Evolutionary conservation across 768 basidiomycete genomes (phyloP), one percentile per base, ranked within the genome.

Genomic region (Panellus pusillus): DNA sequence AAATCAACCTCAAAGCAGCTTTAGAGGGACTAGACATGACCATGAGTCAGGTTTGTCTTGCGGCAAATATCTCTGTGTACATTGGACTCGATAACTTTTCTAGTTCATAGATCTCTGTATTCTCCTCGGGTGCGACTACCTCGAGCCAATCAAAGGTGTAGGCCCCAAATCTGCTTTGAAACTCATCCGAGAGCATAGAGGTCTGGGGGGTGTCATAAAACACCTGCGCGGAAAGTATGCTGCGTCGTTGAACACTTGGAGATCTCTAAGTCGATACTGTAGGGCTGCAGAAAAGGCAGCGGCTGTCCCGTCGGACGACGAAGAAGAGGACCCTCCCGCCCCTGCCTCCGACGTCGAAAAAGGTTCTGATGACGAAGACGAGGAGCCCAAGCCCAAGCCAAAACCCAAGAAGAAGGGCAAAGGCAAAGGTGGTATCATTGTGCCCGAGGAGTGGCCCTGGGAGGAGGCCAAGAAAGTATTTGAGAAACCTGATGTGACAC

Each of bases 371-470:
- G 61, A 52, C 24, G 69, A 70, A 18, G 64, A 65, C 11, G 64
- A 66, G 37, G 61, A 64, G 45, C 51, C 53, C 24, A 60, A 65
- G 44, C 64, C 61, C 2, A 71, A 70, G 53, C 59, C 68, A 18
- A 74, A 72, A 51, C 59, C 71, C 7, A 72, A 73, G 76, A 80
- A 64, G 39, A 75, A 74, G 57, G 73, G 70, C 4, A 80, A 82
- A 55, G 80, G 83, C 59, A 86, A 83, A 62, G 91, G 87, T 44
- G 93, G 90, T 7, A 74, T 94, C 45, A 75, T 79, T 17, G 79
- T 98, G 35, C 96, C 97, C 0, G 94, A 94, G 41, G 86, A 96
- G 54, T 99, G 96, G 96, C 92, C 92, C 44, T 98, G 92, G 91
- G 85, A 95, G 68, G 88, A 93, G 58, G 97, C 97, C 35, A 94